Conservation (phyloP, 441 rosid species). For the Pelargonium cotyledonis region DNA sequence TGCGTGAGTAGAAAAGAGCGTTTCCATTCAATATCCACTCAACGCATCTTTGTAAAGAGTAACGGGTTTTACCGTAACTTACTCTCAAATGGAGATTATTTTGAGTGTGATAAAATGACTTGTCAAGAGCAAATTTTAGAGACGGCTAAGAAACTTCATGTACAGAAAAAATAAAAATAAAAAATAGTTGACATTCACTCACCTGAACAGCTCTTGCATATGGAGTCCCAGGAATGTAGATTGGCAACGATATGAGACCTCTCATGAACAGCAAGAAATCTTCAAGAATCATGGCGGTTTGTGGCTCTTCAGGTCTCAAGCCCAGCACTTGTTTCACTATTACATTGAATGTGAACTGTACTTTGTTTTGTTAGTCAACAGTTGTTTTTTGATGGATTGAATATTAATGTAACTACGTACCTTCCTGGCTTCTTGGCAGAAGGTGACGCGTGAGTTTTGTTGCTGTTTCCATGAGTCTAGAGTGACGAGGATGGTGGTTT, state of each 20-base stretch:
- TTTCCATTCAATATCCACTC: too few species aligned
- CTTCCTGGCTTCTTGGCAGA: slow-evolving; percentile 52
- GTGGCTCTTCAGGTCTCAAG: slow-evolving; percentile 38
- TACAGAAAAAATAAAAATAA: too few species aligned
- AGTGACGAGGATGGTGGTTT: slow-evolving; percentile 27
- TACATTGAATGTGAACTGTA: slow-evolving; percentile 58
- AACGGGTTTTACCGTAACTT: too few species aligned
- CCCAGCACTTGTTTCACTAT: slow-evolving; percentile 55
- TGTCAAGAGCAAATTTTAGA: too few species aligned
- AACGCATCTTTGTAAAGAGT: too few species aligned
- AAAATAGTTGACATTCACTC: too few species aligned
- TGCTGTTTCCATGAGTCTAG: slow-evolving; percentile 43
- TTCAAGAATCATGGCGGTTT: slow-evolving; percentile 35
- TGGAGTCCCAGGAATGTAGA: slow-evolving; percentile 51
- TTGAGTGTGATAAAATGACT: too few species aligned
- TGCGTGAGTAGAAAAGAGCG: too few species aligned
- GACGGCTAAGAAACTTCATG: too few species aligned
- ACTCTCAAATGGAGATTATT: slow-evolving; percentile 8
- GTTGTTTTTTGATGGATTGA: not conserved
- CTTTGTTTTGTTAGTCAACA: not conserved
- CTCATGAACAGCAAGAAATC: slow-evolving; percentile 48
- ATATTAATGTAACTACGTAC: slow-evolving; percentile 16
- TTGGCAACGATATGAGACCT: slow-evolving; percentile 46
- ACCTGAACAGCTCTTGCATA: slow-evolving; percentile 58
- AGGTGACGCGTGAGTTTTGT: slow-evolving; percentile 25